Base-by-base conservation (phyloP, 2,329 filamentous ascomycete genomes). In the Ophiostoma fasciatum region DNA sequence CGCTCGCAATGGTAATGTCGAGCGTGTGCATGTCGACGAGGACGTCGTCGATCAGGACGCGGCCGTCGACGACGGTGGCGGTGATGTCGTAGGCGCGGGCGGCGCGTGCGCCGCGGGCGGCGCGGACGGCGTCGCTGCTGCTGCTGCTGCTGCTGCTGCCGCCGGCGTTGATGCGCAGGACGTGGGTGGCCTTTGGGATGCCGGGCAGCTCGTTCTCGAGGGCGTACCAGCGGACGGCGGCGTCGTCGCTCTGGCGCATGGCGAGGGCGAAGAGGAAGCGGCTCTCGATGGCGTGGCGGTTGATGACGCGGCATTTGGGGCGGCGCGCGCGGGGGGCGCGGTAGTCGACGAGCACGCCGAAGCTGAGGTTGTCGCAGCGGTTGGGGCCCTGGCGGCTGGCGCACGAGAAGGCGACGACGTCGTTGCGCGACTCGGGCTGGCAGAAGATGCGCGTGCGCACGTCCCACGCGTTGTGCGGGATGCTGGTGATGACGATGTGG, bases 401-500 rank as follows among this genome's bases (percentile, higher is more conserved):
- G 22, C 35, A 42, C 14, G 30, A 28, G 3, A 41, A n/a, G 9
- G 33, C 35, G 11, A 42, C 26, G 4, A 42, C 41, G 35, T 38
- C 41, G 27, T 38, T 27, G 33, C 36, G 36, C 3, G 38, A 29
- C 14, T 40, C 32, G 21, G 41, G 41, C 6, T 38, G 29, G 17
- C 40, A 20, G 30, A 42, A 42, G 7, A 42, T 10, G 2, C 38
- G 35, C 28, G 40, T 38, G 14, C 28, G 35, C 22, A 36, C 36
- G 15, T 42, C 41, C 41, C 41, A 42, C 11, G 41, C 28, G 15
- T 36, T 31, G 13, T 38, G 41, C 8, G 35, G 26, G 4, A 35
- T 36, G 19, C 36, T 35, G 13, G 23, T 36, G 15, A 42, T 13
- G 7, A 10, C 7, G 15, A 40, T 17, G 20, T 19, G 21, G 4